Conservation (phyloP, 441 rosid genomes). For the Codiaeum variegatum region DNA sequence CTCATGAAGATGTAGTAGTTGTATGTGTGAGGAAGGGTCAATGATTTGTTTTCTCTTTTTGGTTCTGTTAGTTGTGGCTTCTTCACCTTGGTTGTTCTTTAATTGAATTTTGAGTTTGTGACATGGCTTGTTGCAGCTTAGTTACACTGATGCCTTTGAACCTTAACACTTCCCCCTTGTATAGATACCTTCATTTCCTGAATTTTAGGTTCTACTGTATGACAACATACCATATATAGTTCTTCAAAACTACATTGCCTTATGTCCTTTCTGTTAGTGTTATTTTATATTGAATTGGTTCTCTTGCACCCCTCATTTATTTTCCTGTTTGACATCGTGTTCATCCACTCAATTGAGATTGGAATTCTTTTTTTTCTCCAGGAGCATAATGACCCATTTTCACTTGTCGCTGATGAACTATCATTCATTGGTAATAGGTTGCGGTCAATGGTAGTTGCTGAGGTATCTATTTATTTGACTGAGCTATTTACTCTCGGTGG, state of each 20-base stretch:
- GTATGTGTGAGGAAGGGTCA: too few relatives aligned
- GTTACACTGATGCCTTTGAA: too few relatives aligned
- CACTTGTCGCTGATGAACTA: slow-evolving; percentile 93
- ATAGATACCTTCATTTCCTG: background rate
- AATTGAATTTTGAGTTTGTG: too few relatives aligned
- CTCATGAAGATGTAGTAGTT: too few relatives aligned
- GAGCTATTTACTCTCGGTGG: background rate
- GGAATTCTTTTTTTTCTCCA: slow-evolving; percentile 35
- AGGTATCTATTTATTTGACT: slow-evolving; percentile 41
- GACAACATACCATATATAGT: background rate
- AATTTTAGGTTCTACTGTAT: background rate
- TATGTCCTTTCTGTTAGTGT: background rate
- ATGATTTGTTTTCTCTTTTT: too few relatives aligned
- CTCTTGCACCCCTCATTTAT: background rate
- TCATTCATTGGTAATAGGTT: slow-evolving; percentile 65
- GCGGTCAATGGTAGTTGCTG: slow-evolving; percentile 80
- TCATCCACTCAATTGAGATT: background rate
- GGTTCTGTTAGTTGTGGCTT: too few relatives aligned
- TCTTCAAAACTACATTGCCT: background rate
- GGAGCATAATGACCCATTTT: slow-evolving; percentile 90
- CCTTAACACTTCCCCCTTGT: too few relatives aligned
- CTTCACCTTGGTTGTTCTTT: too few relatives aligned
- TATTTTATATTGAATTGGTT: background rate
- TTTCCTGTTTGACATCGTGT: background rate
- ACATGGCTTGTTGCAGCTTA: too few relatives aligned